phyloP scores from a whole-genome alignment of 768 basidiomycete species.

The Mycena floridula region DNA sequence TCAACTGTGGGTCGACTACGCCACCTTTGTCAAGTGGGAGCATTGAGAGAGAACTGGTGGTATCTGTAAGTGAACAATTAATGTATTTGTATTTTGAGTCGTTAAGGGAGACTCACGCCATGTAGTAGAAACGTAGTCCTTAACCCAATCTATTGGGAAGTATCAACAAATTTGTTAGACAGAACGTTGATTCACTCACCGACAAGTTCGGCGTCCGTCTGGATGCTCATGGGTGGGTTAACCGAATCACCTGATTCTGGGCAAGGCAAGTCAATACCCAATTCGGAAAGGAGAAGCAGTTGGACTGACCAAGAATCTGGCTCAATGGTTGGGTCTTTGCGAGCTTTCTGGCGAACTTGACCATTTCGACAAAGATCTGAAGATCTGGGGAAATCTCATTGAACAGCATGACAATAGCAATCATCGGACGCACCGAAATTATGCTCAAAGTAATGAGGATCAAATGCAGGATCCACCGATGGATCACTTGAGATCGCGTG shows the following conservation, averaged over 20 bases:
- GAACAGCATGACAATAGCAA: slow-evolving; percentile 13
- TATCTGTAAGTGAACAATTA: slow-evolving; percentile 24
- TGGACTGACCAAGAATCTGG: slow-evolving; percentile 6
- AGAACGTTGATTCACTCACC: background rate
- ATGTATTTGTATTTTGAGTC: slow-evolving; percentile 3
- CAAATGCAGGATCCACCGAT: slow-evolving; percentile 25
- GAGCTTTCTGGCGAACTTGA: slow-evolving; percentile 25
- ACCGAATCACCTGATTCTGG: background rate
- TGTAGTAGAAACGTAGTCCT: slow-evolving; percentile 16
- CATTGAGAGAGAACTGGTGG: slow-evolving; percentile 46
- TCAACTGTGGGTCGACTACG: slow-evolving; percentile 43
- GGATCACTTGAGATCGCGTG: slow-evolving; percentile 29
- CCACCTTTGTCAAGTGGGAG: slow-evolving; percentile 43
- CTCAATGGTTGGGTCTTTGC: slow-evolving; percentile 19
- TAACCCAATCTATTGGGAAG: slow-evolving; percentile 12
- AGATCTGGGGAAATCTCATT: slow-evolving; percentile 23
- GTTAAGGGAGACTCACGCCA: slow-evolving; percentile 18
- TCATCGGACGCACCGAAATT: slow-evolving; percentile 25
- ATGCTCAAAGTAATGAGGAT: slow-evolving; percentile 34
- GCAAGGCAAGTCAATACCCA: background rate
- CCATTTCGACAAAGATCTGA: slow-evolving; percentile 24
- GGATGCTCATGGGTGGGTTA: background rate
- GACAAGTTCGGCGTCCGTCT: background rate
- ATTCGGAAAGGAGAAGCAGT: background rate
- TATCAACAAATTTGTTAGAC: background rate